phyloP scores from a whole-genome alignment of 164 flowering plant species.

The Kalanchoe fedtschenkoi region DNA sequence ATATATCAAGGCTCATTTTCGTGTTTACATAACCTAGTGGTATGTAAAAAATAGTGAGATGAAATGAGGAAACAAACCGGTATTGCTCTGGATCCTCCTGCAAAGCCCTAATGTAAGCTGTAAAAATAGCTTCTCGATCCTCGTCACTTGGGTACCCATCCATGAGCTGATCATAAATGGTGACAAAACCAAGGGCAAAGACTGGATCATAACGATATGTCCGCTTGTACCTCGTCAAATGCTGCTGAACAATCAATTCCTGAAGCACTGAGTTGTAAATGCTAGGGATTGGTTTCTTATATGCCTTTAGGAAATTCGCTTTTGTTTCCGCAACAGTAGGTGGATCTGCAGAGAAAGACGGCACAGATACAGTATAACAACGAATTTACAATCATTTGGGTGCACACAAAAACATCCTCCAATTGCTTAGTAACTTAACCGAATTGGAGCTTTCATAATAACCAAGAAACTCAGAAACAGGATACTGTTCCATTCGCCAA shows the following conservation, averaged over 20 bases:
- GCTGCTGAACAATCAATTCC: slow-evolving; percentile 90
- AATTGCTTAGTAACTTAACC: neutral
- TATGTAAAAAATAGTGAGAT: neutral
- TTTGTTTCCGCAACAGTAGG: slow-evolving; percentile 91
- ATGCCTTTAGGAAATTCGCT: slow-evolving; percentile 58
- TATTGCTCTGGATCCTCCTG: slow-evolving; percentile 85
- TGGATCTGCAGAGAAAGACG: slow-evolving; percentile 27
- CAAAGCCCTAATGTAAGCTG: slow-evolving; percentile 70
- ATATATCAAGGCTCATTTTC: neutral
- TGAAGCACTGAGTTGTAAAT: slow-evolving; percentile 81
- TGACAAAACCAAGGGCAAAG: slow-evolving; percentile 95
- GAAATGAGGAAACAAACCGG: slow-evolving; percentile 29
- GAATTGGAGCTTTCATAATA: neutral
- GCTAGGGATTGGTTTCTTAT: slow-evolving; percentile 87
- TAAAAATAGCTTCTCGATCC: slow-evolving; percentile 74
- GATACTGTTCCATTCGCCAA: neutral
- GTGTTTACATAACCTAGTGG: neutral
- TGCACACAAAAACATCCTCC: too few relatives aligned
- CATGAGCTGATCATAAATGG: slow-evolving; percentile 91
- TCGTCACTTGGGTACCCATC: slow-evolving; percentile 86
- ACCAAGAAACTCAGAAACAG: neutral
- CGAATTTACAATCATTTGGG: neutral
- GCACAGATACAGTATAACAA: neutral
- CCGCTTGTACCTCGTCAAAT: slow-evolving; percentile 75
- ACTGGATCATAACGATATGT: slow-evolving; percentile 72